Evolutionary conservation across 1,284 basidiomycete genomes (phyloP), one percentile per base, ranked within the genome.

Genomic region (Xerocomus amazonicus): DNA sequence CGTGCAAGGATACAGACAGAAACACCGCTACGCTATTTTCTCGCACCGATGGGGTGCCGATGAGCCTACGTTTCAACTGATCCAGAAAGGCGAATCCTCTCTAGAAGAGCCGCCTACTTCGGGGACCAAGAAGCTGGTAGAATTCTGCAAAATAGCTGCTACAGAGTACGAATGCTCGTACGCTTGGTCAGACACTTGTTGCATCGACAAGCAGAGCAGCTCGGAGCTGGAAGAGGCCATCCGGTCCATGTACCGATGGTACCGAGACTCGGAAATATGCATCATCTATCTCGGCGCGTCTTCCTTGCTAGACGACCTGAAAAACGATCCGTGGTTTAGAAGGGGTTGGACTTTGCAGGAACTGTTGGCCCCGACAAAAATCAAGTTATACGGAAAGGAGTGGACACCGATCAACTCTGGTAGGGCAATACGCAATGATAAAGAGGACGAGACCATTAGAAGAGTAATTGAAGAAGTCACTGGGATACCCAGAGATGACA

Each of bases 191-290:
- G 52, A 53, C 34, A 50, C 44, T 16, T 53, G 48, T 33, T 53
- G 52, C 27, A 50, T 53, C 28, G 48, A 53, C n/a, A 44, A 46
- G 31, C 26, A 32, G 17, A 52, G 43, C 37, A 49, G 43, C 38
- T 34, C 51, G 8, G 51, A 52, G 38, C 32, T 52, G 36, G 43
- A 48, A 27, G 47, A 49, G 28, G 42, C 51, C 3, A 52, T 52
- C 29, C 51, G 51, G 8, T 49, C 51, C 12, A 52, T 52, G 51
- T 52, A 49, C 23, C 37, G 43, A 14, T 52, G 51, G 51, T 52
- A 52, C 34, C 29, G 12, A 14, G 34, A 39, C n/a, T 39, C 51
- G 16, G 39, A 47, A 6, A 43, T 49, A n/a, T 52, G 51, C 16
- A 19, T 52, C 6, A 42, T 42, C 17, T 26, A 49, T 19, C 27